A percentile compares a stretch with the other conserved stretches of the same genome.
phyloP scores from a whole-genome alignment of 148 eudicot genomes.

The Spergularia marina region DNA sequence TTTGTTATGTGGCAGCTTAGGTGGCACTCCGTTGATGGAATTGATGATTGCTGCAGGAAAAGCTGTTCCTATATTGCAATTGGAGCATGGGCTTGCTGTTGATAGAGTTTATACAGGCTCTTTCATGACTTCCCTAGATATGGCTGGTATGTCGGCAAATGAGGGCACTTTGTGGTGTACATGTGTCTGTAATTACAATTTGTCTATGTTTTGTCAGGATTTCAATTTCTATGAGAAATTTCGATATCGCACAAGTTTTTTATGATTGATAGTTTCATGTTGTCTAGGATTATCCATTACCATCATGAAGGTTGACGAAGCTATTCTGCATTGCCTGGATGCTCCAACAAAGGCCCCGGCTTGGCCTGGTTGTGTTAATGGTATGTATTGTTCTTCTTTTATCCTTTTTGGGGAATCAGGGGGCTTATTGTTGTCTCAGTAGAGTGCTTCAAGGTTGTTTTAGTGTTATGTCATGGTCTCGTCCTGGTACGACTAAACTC shows the following conservation, averaged over 20 bases:
- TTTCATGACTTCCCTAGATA: constrained; percentile 94
- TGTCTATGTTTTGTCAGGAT: not conserved
- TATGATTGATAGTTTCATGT: constrained; percentile 17
- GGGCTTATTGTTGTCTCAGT: not conserved
- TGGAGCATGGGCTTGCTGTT: constrained; percentile 96
- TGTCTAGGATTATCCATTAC: constrained; percentile 78
- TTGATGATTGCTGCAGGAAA: constrained; percentile 94
- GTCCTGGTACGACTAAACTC: not conserved
- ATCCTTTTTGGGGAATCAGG: not conserved
- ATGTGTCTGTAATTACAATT: not conserved
- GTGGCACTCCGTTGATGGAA: constrained; percentile 91
- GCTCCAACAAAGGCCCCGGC: constrained; percentile 89
- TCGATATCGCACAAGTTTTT: not conserved
- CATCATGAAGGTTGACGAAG: constrained; percentile 80
- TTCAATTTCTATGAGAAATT: not conserved
- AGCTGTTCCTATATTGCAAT: constrained; percentile 84
- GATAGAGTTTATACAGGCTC: constrained; percentile 97
- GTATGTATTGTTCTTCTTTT: constrained; percentile 38
- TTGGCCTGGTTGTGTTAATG: constrained; percentile 92
- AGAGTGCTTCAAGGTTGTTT: not conserved
- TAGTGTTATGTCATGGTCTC: not conserved
- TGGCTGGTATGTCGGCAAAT: constrained; percentile 63
- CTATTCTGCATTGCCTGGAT: constrained; percentile 67
- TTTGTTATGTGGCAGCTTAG: constrained; percentile 55
- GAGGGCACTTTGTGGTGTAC: not conserved